Evolutionary conservation across 2,329 filamentous ascomycete species (phyloP).

Genomic region (Kalmusia sp.): DNA sequence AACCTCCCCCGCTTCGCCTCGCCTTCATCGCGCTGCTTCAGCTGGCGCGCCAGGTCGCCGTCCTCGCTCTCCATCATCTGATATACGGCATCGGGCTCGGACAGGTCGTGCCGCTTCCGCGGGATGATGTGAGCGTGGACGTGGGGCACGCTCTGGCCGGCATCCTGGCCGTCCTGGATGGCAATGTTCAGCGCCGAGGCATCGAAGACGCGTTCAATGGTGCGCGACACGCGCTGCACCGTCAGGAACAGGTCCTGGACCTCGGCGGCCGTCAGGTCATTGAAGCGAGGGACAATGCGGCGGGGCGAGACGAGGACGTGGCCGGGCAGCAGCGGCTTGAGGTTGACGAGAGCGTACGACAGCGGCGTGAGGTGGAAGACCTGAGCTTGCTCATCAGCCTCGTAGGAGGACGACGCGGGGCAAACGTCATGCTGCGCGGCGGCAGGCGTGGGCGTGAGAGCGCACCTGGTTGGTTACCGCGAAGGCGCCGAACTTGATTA

Average conservation of each 20-base stretch:
- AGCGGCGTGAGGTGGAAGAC: slow-evolving; percentile 84
- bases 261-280: slow-evolving; percentile 75
- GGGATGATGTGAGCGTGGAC: slow-evolving; percentile 94
- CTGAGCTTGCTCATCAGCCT: slow-evolving; percentile 52
- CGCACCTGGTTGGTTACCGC: slow-evolving; percentile 53
- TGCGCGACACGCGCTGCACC: slow-evolving; percentile 80
- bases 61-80: slow-evolving; percentile 82
- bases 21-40: slow-evolving; percentile 57
- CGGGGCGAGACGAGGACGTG: slow-evolving; percentile 90
- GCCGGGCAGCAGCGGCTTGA: slow-evolving; percentile 91
- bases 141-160: slow-evolving; percentile 93
- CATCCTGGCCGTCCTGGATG: slow-evolving; percentile 89
- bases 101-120: slow-evolving; percentile 65
- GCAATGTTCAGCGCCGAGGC: slow-evolving; percentile 88
- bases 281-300: slow-evolving; percentile 71
- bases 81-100: slow-evolving; percentile 79
- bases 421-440: slow-evolving; percentile 1
- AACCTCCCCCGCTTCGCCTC: slow-evolving; percentile 62
- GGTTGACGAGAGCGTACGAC: slow-evolving; percentile 90
- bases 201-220: slow-evolving; percentile 68
- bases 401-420: not conserved
- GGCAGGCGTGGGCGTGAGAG: slow-evolving; percentile 12
- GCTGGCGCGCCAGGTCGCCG: slow-evolving; percentile 77
- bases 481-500: slow-evolving; percentile 53
- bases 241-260: slow-evolving; percentile 86